Evolutionary conservation across 805 yeast genomes (phyloP).

Genomic region (Starmerella potacharoeniae): DNA sequence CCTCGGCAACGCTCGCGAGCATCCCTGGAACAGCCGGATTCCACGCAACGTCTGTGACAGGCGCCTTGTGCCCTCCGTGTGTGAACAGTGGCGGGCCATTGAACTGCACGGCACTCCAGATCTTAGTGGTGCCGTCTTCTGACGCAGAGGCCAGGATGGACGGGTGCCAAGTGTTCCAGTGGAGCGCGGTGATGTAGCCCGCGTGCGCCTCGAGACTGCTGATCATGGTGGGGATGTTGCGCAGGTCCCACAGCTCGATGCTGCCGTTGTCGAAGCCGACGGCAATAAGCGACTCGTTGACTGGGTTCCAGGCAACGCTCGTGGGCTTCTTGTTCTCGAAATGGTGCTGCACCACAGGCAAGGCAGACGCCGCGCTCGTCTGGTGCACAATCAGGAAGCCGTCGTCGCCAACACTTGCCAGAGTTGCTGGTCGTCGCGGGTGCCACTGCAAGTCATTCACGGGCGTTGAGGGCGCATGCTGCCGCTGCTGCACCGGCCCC

Average conservation of each 20-base stretch:
- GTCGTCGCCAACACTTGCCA: conserved; percentile 60
- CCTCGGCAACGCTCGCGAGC: conserved; percentile 69
- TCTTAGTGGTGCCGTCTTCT: conserved; percentile 41
- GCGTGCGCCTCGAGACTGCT: conserved; percentile 29
- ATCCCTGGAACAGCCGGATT: conserved; percentile 58
- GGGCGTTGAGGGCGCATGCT: conserved; percentile 35
- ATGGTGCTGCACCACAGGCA: neutral
- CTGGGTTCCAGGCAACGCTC: conserved; percentile 51
- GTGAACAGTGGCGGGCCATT: conserved; percentile 36
- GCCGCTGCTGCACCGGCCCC: conserved; percentile 21
- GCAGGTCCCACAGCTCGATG: conserved; percentile 53
- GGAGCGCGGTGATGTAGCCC: conserved; percentile 50
- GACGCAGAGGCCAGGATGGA: conserved; percentile 53
- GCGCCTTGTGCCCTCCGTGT: conserved; percentile 82
- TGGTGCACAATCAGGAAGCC: conserved; percentile 13
- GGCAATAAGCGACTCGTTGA: conserved; percentile 46
- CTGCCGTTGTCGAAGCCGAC: conserved; percentile 54
- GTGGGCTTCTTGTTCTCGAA: conserved; percentile 31
- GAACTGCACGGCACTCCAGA: conserved; percentile 23
- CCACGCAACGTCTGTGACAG: conserved; percentile 79
- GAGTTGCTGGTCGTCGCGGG: conserved; percentile 46
- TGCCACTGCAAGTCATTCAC: conserved; percentile 67
- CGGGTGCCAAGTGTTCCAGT: conserved; percentile 56
- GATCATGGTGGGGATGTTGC: conserved; percentile 30
- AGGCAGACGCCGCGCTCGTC: neutral